Evolutionary conservation across 495 filamentous ascomycete genomes (phyloP).

Genomic region (Letharia columbiana): DNA sequence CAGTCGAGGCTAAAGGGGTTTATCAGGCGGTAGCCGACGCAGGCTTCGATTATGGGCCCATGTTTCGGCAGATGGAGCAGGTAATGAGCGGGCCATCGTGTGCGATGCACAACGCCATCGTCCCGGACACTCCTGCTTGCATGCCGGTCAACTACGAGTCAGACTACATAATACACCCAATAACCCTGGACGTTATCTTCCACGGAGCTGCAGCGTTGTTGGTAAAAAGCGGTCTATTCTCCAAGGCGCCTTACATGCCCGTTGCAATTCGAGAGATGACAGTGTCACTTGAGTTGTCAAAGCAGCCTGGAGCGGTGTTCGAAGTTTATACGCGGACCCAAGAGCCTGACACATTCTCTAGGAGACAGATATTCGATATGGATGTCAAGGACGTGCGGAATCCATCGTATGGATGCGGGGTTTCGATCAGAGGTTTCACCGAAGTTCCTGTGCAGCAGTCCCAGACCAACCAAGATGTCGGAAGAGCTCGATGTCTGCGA

Average conservation of each 20-base stretch:
- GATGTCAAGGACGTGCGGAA: no score
- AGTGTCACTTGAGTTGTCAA: neutral
- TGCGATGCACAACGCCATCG: neutral
- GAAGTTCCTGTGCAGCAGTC: no score
- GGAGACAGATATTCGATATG: no score
- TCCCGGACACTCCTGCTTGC: neutral
- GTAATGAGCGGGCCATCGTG: neutral
- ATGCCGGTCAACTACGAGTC: conserved; percentile 1
- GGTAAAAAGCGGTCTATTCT: no score
- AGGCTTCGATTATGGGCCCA: conserved; percentile 3
- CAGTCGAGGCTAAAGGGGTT: no score
- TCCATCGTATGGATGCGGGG: no score
- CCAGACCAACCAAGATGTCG: no score
- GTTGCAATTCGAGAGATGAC: conserved; percentile 1
- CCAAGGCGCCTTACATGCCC: neutral
- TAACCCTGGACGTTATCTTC: neutral
- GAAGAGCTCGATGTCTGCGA: no score
- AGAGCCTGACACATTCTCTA: neutral
- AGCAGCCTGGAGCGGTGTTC: neutral
- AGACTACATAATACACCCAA: neutral
- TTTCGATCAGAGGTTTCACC: no score
- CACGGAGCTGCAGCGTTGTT: neutral
- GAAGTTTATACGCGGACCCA: neutral
- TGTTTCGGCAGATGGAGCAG: neutral
- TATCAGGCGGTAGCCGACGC: neutral